Conservation (phyloP, 495 filamentous ascomycete species). For the Hyaloscypha variabilis region DNA sequence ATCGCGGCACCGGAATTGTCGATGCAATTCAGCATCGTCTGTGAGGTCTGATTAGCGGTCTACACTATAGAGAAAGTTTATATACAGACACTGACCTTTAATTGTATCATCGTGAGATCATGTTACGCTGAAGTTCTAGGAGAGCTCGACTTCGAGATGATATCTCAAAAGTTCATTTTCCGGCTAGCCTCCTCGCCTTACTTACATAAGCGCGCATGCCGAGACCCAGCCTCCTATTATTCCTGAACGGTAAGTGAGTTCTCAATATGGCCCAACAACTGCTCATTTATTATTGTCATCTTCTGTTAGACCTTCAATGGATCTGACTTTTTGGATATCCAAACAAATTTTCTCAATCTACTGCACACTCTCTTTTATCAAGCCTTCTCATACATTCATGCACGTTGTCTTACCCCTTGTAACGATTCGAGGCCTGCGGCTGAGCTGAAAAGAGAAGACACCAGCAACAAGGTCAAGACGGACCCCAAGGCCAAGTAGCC, state of each 20-base stretch:
- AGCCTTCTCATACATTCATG: slow-evolving; percentile 4
- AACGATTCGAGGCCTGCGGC: slow-evolving; percentile 4
- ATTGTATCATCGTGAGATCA: slow-evolving; percentile 85
- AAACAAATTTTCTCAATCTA: not conserved
- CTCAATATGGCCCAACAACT: not conserved
- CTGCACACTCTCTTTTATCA: not conserved
- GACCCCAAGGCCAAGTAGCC: slow-evolving; percentile 1
- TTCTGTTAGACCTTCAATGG: slow-evolving; percentile 28
- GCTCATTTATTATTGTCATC: not conserved
- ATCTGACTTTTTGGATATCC: slow-evolving; percentile 15
- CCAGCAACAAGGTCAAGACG: slow-evolving; percentile 1
- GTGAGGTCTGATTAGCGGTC: slow-evolving; percentile 6
- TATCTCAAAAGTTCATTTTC: slow-evolving; percentile 12
- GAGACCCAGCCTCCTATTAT: not conserved
- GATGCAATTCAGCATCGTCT: slow-evolving; percentile 99
- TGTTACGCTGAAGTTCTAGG: slow-evolving; percentile 3
- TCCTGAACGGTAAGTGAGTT: not conserved
- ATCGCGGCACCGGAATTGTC: slow-evolving; percentile 99
- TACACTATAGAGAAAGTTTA: not conserved
- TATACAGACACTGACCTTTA: slow-evolving; percentile 68
- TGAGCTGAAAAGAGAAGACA: slow-evolving; percentile 24
- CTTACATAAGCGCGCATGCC: not conserved
- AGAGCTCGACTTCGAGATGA: not conserved
- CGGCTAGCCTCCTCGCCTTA: not conserved
- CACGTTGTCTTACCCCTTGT: slow-evolving; percentile 16